Base-by-base conservation (phyloP, 1,284 basidiomycete genomes). In the Malassezia furfur region DNA sequence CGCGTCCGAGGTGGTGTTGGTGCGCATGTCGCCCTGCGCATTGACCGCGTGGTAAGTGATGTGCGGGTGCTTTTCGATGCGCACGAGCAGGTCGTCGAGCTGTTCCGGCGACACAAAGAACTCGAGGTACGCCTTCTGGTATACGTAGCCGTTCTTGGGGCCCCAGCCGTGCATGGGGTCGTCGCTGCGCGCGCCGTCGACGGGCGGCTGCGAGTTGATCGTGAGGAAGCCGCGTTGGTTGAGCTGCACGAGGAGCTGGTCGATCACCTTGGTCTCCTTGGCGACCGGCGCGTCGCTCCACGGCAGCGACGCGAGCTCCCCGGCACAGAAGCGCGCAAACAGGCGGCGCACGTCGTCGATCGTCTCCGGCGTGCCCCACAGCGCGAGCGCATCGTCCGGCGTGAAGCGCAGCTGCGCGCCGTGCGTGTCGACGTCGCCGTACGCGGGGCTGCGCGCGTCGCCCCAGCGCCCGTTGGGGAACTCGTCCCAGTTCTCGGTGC, bases 381-480 rank as follows among this genome's bases (percentile, higher is more conserved):
- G 53, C 49, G 43, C 19, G 35, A 77, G 84, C 57, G 68, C 87
- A 85, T 57, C 84, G 81, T 75, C 90, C 85, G 74, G 88, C 86
- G 71, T 89, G 77, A 77, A 44, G 74, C 81, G 56, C 52, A 81
- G 68, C 40, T 80, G 79, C 50, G 77, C 77, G 40, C 80, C 81
- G 75, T 93, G 96, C 3, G 91, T 91, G 70, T 98, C 93, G 54
- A 96, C 80, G 77, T 98, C 94, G 70, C 93, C 93, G 67, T 94
- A 98, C 2, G 94, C 94, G 21, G 93, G 93, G 80, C 86, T 88
- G 28, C 93, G 83, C 12, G 91, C 86, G 77, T 98, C 93, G 67
- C 93, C 94, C 72, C 94, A 98, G 62, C 93, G 87, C 63, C 93
- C 94, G 76, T 98, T 98, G 44, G 93, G 93, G 76, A 93, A 98